phyloP scores from a whole-genome alignment of 1,284 basidiomycete genomes.

The Austropuccinia psidii region DNA sequence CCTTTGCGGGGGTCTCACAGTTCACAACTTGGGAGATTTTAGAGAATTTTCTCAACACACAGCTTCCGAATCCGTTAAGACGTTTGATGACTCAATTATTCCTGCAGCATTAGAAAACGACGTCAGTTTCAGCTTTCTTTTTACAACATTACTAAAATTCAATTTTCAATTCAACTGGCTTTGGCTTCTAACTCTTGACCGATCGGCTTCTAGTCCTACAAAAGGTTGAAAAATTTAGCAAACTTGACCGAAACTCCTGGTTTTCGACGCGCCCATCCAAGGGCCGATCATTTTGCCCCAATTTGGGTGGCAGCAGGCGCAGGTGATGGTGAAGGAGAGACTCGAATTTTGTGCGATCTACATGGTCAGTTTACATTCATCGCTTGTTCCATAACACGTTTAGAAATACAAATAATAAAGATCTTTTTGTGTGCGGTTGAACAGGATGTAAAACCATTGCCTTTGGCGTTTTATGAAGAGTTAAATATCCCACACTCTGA shows the following conservation, averaged over 20 bases:
- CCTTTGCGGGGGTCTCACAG: slow-evolving; percentile 60
- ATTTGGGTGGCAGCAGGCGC: slow-evolving; percentile 36
- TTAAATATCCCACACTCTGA: too few relatives aligned
- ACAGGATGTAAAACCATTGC: slow-evolving; percentile 19
- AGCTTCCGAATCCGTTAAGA: slow-evolving; percentile 48
- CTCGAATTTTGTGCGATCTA: neutral
- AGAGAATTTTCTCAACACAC: slow-evolving; percentile 54
- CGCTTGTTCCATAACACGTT: too few relatives aligned
- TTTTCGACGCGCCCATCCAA: slow-evolving; percentile 60
- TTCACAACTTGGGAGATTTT: slow-evolving; percentile 61
- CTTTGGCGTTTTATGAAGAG: slow-evolving; percentile 19
- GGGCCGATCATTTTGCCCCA: slow-evolving; percentile 42
- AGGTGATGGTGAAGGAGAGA: slow-evolving; percentile 5
- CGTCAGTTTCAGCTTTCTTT: neutral
- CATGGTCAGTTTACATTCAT: slow-evolving; percentile 24
- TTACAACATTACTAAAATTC: neutral
- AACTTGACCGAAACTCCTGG: slow-evolving; percentile 55
- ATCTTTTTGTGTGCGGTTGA: too few relatives aligned
- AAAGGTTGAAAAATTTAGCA: slow-evolving; percentile 52
- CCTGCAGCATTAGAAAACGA: slow-evolving; percentile 53
- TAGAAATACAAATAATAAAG: too few relatives aligned
- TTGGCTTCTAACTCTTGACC: neutral
- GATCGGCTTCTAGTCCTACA: slow-evolving; percentile 46
- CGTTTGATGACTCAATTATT: slow-evolving; percentile 58
- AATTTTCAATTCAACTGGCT: neutral